phyloP scores from a whole-genome alignment of 805 yeast genomes.

The Yarrowia alimentaria region DNA sequence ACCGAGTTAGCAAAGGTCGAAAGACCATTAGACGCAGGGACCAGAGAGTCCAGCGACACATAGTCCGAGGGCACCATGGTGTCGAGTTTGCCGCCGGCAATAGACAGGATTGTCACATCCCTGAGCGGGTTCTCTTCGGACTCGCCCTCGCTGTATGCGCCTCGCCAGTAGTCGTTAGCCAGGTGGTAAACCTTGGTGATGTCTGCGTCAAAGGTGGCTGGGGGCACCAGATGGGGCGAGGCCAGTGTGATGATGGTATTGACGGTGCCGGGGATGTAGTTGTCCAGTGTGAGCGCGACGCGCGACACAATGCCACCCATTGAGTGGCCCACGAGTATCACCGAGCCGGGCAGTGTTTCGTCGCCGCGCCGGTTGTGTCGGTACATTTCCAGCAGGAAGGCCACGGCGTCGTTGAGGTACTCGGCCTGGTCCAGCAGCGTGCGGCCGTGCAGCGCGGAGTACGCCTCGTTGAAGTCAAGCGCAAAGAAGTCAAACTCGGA shows the following conservation, averaged over 20 bases:
- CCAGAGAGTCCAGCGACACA: slow-evolving; percentile 65
- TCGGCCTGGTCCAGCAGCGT: slow-evolving; percentile 93
- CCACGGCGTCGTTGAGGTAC: slow-evolving; percentile 82
- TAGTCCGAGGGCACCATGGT: slow-evolving; percentile 85
- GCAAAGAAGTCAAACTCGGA: slow-evolving; percentile 70
- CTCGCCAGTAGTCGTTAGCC: slow-evolving; percentile 77
- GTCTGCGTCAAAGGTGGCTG: slow-evolving; percentile 91
- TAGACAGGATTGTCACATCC: slow-evolving; percentile 70
- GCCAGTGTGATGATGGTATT: slow-evolving; percentile 83
- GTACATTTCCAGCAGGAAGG: slow-evolving; percentile 71
- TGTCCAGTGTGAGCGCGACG: slow-evolving; percentile 74
- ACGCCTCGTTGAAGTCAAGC: slow-evolving; percentile 93
- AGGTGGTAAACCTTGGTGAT: slow-evolving; percentile 69
- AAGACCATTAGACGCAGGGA: slow-evolving; percentile 76
- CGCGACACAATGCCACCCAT: slow-evolving; percentile 98
- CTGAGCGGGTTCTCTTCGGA: slow-evolving; percentile 50
- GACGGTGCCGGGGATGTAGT: slow-evolving; percentile 67
- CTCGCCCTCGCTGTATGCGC: slow-evolving; percentile 46
- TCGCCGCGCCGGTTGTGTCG: slow-evolving; percentile 33
- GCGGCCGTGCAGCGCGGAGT: slow-evolving; percentile 93
- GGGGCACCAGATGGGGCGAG: slow-evolving; percentile 90
- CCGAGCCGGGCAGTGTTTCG: slow-evolving; percentile 55
- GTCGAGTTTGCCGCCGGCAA: slow-evolving; percentile 86
- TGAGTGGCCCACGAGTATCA: slow-evolving; percentile 82
- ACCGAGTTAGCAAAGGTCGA: slow-evolving; percentile 82